These are phyloP conservation scores for Jatropha curcas DNA, from an alignment of 345 rosid genomes.

Conservation along the genomic window DNA sequence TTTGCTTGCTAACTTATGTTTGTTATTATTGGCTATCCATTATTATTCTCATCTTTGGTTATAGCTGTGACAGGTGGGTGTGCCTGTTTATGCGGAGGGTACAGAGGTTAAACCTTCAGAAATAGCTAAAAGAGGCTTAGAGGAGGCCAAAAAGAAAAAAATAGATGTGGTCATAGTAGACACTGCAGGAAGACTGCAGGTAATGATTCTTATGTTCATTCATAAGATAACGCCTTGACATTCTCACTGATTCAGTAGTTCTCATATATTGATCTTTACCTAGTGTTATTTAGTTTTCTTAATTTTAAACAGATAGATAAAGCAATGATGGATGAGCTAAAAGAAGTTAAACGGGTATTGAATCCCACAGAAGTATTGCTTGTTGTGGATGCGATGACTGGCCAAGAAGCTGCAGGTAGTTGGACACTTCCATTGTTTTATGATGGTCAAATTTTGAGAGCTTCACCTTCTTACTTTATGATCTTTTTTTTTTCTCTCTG, in stretches of 20 bases:
- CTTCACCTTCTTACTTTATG: background rate
- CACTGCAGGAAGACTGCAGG: constrained; percentile 99
- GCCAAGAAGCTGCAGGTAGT: constrained; percentile 98
- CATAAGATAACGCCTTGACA: constrained; percentile 4
- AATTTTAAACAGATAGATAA: constrained; percentile 69
- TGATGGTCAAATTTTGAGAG: background rate
- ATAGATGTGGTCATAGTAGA: constrained; percentile 89
- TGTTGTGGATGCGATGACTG: constrained; percentile 99
- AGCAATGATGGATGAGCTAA: constrained; percentile 97
- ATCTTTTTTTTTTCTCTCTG: background rate
- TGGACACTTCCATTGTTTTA: constrained; percentile 6
- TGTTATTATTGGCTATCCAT: background rate
- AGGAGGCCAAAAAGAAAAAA: constrained; percentile 79
- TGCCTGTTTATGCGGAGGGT: constrained; percentile 87
- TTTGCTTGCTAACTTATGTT: background rate
- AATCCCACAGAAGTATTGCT: constrained; percentile 94
- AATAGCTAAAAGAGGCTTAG: constrained; percentile 85
- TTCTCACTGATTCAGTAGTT: background rate
- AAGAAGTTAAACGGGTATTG: constrained; percentile 79
- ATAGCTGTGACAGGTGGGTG: constrained; percentile 73
- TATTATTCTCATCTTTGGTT: constrained; percentile 27
- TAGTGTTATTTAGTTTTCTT: constrained; percentile 1
- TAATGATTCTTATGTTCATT: constrained; percentile 22
- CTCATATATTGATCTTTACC: constrained; percentile 1
- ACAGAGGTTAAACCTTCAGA: constrained; percentile 84